Evolutionary conservation across 2,329 filamentous ascomycete species (phyloP).

Genomic region (Aspergillus fijiensis): DNA sequence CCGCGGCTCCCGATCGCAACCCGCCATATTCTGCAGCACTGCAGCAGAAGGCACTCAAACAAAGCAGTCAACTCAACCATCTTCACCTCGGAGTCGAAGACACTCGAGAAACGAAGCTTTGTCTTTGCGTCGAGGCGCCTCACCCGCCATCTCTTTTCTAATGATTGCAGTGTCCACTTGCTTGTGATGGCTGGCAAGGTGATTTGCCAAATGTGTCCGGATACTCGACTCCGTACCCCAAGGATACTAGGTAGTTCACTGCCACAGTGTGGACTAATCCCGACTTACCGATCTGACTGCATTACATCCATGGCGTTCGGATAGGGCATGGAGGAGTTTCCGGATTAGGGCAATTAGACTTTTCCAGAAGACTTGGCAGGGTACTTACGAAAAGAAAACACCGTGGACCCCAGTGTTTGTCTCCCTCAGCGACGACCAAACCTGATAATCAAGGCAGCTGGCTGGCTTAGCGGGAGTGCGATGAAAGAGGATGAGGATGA

Average conservation of each 20-base stretch:
- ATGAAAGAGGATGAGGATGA: background rate
- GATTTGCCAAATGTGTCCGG: background rate
- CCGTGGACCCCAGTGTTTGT: background rate
- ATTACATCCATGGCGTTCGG: background rate
- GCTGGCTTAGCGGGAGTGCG: background rate
- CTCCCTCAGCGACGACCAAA: background rate
- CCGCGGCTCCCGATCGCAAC: background rate
- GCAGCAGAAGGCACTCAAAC: background rate
- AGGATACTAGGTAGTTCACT: background rate
- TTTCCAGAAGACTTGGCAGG: conserved; percentile 6
- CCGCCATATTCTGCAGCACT: background rate
- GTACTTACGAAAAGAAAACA: background rate
- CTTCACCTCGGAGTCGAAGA: too few species aligned
- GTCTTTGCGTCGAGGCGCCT: too few species aligned
- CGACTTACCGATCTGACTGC: background rate
- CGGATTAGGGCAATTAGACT: conserved; percentile 3
- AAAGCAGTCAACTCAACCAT: too few species aligned
- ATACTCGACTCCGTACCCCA: background rate
- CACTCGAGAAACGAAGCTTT: too few species aligned
- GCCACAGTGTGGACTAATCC: conserved; percentile 7
- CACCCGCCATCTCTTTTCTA: background rate
- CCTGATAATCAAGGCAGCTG: background rate
- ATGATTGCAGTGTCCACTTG: background rate
- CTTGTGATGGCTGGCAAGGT: background rate
- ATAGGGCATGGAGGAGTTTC: background rate